Conservation (phyloP, 2,329 filamentous ascomycete species). For the Kalaharituber pfeilii region DNA sequence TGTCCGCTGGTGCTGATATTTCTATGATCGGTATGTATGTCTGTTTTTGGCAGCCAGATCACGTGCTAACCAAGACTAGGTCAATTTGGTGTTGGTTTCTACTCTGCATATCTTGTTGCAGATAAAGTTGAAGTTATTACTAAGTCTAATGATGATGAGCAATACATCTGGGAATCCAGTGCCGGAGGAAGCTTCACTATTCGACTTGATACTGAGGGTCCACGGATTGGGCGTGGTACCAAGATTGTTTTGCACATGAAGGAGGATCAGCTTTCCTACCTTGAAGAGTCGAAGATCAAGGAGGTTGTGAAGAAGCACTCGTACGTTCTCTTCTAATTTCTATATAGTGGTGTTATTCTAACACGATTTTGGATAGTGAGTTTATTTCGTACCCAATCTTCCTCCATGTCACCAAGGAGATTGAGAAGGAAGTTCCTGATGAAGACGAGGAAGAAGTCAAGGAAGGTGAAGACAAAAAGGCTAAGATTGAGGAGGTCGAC, state of each 20-base stretch:
- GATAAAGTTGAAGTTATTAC: slow-evolving; percentile 90
- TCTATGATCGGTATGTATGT: slow-evolving; percentile 71
- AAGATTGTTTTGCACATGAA: slow-evolving; percentile 98
- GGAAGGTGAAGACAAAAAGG: slow-evolving; percentile 78
- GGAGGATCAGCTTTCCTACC: slow-evolving; percentile 97
- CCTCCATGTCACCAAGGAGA: slow-evolving; percentile 98
- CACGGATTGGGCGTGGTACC: slow-evolving; percentile 81
- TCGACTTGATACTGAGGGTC: slow-evolving; percentile 71
- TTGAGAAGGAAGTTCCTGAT: slow-evolving; percentile 94
- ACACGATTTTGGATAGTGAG: slow-evolving; percentile 38
- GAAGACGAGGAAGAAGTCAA: slow-evolving; percentile 65
- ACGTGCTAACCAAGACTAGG: neutral
- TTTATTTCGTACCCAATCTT: slow-evolving; percentile 99
- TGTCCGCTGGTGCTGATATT: slow-evolving; percentile 94
- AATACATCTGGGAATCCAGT: slow-evolving; percentile 98
- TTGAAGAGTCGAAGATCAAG: slow-evolving; percentile 98
- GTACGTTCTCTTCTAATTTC: neutral
- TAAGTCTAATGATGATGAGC: slow-evolving; percentile 99
- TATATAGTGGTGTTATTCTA: neutral
- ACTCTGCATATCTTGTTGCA: slow-evolving; percentile 98
- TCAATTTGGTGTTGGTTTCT: slow-evolving; percentile 99
- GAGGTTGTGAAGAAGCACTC: slow-evolving; percentile 99
- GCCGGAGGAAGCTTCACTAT: slow-evolving; percentile 97
- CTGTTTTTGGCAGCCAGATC: neutral
- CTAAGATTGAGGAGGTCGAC: slow-evolving; percentile 82